A percentile compares a stretch with the other conserved stretches of the same genome.
Conservation (phyloP, 805 yeast genomes). For the Saccharomyces cerevisiae region DNA sequence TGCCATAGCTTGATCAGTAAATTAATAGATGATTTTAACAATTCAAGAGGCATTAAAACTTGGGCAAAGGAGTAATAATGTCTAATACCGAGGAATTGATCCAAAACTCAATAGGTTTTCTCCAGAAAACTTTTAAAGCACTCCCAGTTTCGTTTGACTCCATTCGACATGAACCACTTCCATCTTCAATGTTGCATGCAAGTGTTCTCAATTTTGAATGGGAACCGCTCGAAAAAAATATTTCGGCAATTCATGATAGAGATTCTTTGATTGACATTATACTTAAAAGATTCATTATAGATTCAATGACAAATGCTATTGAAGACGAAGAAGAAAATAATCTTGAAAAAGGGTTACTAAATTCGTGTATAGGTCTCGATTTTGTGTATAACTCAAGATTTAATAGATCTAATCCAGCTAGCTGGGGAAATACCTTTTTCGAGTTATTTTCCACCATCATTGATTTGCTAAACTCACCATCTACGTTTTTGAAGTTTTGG, state of each 20-base stretch:
- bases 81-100: slow-evolving; percentile 4
- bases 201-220: slow-evolving; percentile 9
- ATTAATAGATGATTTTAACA: not conserved
- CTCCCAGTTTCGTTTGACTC: not conserved
- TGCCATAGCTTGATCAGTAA: not conserved
- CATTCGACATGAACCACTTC: slow-evolving; percentile 2
- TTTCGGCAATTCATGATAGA: slow-evolving; percentile 1
- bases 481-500: slow-evolving; percentile 21
- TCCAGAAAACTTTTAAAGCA: not conserved
- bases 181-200: slow-evolving; percentile 1
- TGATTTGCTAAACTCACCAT: slow-evolving; percentile 22
- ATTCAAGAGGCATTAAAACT: not conserved
- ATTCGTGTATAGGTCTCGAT: slow-evolving; percentile 18
- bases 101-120: slow-evolving; percentile 10
- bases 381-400: slow-evolving; percentile 18
- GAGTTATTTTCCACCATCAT: slow-evolving; percentile 15
- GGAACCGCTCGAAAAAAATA: slow-evolving; percentile 6
- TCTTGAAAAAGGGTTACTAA: not conserved
- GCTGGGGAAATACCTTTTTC: slow-evolving; percentile 22
- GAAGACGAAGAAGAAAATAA: slow-evolving; percentile 2
- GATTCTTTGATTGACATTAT: slow-evolving; percentile 12
- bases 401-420: slow-evolving; percentile 7
- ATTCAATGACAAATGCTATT: slow-evolving; percentile 6
- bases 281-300: slow-evolving; percentile 13
- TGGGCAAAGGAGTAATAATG: not conserved